Conservation (phyloP, 2,329 filamentous ascomycete genomes). For the Diplodia mutila region DNA sequence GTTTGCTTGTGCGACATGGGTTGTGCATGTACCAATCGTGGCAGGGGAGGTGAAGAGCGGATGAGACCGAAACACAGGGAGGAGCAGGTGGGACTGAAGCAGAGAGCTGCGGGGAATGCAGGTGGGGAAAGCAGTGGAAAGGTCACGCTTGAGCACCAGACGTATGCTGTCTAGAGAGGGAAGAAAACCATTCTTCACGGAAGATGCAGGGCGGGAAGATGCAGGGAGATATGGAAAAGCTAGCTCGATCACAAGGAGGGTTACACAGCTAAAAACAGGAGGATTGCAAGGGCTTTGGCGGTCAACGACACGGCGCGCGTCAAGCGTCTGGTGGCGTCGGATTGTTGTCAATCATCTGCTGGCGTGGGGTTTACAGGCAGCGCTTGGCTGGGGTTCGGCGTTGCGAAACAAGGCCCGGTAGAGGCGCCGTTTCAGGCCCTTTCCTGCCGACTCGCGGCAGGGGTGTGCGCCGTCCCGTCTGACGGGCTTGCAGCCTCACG, state of each 20-base stretch:
- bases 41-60: background rate
- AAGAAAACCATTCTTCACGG: background rate
- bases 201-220: background rate
- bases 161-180: background rate
- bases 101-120: background rate
- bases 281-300: background rate
- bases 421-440: constrained; percentile 13
- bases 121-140: background rate
- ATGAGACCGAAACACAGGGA: background rate
- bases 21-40: background rate
- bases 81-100: background rate
- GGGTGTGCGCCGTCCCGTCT: constrained; percentile 13
- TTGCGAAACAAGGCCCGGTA: constrained; percentile 14
- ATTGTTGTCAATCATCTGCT: constrained; percentile 2
- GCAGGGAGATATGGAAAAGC: background rate
- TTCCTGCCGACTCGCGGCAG: background rate
- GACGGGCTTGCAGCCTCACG: constrained; percentile 15
- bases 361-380: constrained; percentile 5
- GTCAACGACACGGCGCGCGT: background rate
- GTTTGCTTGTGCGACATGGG: background rate
- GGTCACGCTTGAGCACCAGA: background rate
- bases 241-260: background rate
- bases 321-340: background rate
- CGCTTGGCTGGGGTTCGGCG: constrained; percentile 12
- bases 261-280: background rate